Evolutionary conservation across 768 basidiomycete species (phyloP).

Genomic region (Dentipellis sp.): DNA sequence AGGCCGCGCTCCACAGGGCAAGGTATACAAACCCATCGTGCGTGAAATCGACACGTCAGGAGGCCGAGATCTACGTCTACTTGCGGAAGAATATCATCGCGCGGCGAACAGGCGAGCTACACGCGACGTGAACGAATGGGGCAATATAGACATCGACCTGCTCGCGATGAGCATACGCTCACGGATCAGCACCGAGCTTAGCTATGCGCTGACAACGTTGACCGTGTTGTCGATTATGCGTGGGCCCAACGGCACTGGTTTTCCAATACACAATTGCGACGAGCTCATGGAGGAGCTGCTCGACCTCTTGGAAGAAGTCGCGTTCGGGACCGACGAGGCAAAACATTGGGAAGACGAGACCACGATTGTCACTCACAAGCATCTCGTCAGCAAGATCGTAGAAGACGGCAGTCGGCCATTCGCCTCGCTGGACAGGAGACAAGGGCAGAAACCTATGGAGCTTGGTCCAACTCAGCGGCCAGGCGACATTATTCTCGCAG

Average conservation of each 20-base stretch:
- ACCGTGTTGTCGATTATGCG: constrained; percentile 75
- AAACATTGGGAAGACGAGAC: constrained; percentile 4
- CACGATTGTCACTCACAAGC: constrained; percentile 51
- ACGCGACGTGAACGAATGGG: constrained; percentile 78
- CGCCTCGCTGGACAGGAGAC: constrained; percentile 39
- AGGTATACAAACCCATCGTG: constrained; percentile 78
- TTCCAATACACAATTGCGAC: constrained; percentile 64
- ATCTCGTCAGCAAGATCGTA: constrained; percentile 47
- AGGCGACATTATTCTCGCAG: constrained; percentile 56
- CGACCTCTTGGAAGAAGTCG: constrained; percentile 77
- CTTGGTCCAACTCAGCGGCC: constrained; percentile 56
- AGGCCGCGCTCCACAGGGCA: constrained; percentile 55
- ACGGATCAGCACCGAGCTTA: constrained; percentile 71
- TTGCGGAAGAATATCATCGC: constrained; percentile 53
- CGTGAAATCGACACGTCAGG: constrained; percentile 71
- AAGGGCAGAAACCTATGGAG: constrained; percentile 39
- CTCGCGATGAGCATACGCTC: constrained; percentile 90
- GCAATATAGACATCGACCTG: constrained; percentile 83
- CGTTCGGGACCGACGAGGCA: constrained; percentile 47
- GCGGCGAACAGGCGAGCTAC: constrained; percentile 42
- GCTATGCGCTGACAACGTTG: constrained; percentile 85
- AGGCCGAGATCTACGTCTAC: constrained; percentile 64
- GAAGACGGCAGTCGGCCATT: constrained; percentile 55
- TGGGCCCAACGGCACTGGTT: constrained; percentile 56
- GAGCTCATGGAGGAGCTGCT: constrained; percentile 83